These are phyloP conservation scores for Metarhizium anisopliae DNA, from an alignment of 2,329 filamentous ascomycete genomes.

Conservation along the genomic window DNA sequence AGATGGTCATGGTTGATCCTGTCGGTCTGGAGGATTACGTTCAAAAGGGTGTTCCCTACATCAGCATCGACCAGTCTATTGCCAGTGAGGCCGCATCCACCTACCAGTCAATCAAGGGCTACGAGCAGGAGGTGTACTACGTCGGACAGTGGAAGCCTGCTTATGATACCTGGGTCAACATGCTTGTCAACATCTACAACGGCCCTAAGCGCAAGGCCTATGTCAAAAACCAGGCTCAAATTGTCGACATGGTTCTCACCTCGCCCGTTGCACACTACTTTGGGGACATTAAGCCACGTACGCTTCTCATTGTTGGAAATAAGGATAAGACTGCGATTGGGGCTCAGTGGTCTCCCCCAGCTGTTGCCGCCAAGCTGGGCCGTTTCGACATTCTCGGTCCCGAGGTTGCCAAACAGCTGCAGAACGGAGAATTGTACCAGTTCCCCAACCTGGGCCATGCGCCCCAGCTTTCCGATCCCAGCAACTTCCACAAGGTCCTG, in stretches of 20 bases:
- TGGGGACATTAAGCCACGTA: conserved; percentile 31
- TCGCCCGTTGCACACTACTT: conserved; percentile 44
- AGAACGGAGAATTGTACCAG: conserved; percentile 33
- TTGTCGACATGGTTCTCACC: conserved; percentile 46
- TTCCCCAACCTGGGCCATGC: conserved; percentile 42
- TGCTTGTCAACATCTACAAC: conserved; percentile 43
- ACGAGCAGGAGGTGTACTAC: conserved; percentile 41
- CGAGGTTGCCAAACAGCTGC: conserved; percentile 33
- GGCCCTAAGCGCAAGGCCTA: conserved; percentile 32
- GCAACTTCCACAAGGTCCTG: conserved; percentile 35
- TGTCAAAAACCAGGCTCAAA: conserved; percentile 37
- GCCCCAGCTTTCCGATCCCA: conserved; percentile 43
- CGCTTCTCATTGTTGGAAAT: conserved; percentile 40
- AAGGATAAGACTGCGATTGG: conserved; percentile 47
- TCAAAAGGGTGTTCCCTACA: conserved; percentile 37
- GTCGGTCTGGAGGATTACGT: conserved; percentile 47
- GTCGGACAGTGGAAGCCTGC: conserved; percentile 35
- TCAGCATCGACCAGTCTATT: conserved; percentile 30
- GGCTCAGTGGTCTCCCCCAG: conserved; percentile 38
- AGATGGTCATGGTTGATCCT: conserved; percentile 40
- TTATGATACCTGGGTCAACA: conserved; percentile 47
- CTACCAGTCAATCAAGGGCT: conserved; percentile 34
- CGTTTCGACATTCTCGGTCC: conserved; percentile 40
- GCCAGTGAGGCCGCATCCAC: conserved; percentile 29
- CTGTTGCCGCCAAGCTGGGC: conserved; percentile 35